Base-by-base conservation (phyloP, 345 rosid genomes). In the Pelargonium nanum region DNA sequence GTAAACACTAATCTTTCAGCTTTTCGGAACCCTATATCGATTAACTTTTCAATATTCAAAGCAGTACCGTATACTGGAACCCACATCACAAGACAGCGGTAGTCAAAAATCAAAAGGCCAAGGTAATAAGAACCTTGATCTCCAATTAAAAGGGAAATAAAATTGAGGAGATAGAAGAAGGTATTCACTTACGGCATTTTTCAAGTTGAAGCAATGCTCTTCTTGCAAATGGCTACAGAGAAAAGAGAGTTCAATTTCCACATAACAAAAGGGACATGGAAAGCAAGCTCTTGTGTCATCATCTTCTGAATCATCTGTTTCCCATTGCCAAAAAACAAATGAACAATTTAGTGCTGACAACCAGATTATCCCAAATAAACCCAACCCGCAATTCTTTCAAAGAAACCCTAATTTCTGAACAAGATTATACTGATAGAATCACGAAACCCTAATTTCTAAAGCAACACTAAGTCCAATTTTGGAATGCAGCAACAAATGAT, bases 191-290 rank as follows among this genome's bases (percentile, higher is more conserved):
- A 80, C 87, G 1, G 87, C 79, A 71, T 80, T 69, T 76, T 69
- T 80, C 53, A 82, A 75, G 72, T 76, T 77, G 70, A 85, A 85
- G 74, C 79, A 78, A 72, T 85, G 90, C 23, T 80, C 85, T 22
- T 82, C 81, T 71, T 74, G 82, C 65, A 80, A 72, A 66, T 80
- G 87, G 69, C 61, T 67, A 50, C 87, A 80, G 26, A 85, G 64
- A 51, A 63, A 24, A 34, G 72, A 69, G 26, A 78, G 44, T 59
- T 82, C 87, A 53, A 80, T 72, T 13, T 80, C 85, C 64, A 78
- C 68, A 19, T 82, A 76, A 60, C 90, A 85, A 70, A 78, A 82
- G 65, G 85, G 91, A 60, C 83, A 78, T 2, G 77, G 77, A 65
- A 77, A 71, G 68, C 64, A 70, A 74, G 74, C 75, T 68, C 67